These are phyloP conservation scores for Cryptococcus floricola DNA, from an alignment of 1,284 basidiomycete genomes.

Conservation along the genomic window DNA sequence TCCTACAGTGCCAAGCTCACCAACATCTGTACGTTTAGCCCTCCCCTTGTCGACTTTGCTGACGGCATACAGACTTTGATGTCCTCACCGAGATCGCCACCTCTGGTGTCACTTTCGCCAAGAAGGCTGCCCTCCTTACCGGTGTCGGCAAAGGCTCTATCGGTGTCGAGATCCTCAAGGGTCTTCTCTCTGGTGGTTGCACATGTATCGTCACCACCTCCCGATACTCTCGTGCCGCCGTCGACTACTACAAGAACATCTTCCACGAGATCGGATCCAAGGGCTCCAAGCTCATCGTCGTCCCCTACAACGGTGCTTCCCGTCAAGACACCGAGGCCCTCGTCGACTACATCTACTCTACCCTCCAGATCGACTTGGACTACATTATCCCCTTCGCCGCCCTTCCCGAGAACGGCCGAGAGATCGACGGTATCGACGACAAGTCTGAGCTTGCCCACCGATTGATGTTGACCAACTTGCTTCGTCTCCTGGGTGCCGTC, in stretches of 20 bases:
- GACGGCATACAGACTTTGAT: conserved; percentile 62
- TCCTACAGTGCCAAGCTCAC: conserved; percentile 96
- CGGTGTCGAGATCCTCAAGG: conserved; percentile 95
- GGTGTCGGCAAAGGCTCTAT: conserved; percentile 98
- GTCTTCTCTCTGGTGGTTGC: conserved; percentile 90
- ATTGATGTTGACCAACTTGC: conserved; percentile 88
- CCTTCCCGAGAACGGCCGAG: conserved; percentile 95
- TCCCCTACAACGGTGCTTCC: conserved; percentile 94
- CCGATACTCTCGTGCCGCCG: conserved; percentile 85
- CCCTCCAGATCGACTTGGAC: conserved; percentile 90
- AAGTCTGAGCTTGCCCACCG: conserved; percentile 96
- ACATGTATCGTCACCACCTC: conserved; percentile 97
- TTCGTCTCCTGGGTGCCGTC: conserved; percentile 91
- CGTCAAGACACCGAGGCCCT: conserved; percentile 97
- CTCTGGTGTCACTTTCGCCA: conserved; percentile 94
- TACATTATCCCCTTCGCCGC: conserved; percentile 98
- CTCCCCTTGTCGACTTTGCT: not conserved
- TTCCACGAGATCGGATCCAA: conserved; percentile 94
- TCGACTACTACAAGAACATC: conserved; percentile 97
- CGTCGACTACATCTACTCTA: conserved; percentile 96
- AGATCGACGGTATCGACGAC: conserved; percentile 95
- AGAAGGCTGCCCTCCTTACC: conserved; percentile 95
- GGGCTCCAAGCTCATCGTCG: conserved; percentile 91
- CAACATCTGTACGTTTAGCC: conserved; percentile 58
- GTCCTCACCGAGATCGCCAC: conserved; percentile 97